These are phyloP conservation scores for Podila epigama DNA, from an alignment of 192 early-diverging fungal species.

Conservation along the genomic window DNA sequence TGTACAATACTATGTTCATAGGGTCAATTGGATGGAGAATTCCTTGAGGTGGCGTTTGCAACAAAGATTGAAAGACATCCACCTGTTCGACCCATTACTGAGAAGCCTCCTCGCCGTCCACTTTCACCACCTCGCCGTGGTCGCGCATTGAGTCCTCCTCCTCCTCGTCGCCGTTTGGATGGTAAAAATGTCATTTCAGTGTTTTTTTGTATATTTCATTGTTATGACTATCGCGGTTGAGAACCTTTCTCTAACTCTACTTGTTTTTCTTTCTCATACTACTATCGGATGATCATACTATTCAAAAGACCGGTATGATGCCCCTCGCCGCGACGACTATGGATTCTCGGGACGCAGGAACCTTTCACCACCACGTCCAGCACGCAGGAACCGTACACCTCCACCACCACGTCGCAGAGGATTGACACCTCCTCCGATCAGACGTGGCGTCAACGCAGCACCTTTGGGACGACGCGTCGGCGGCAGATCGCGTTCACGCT, in stretches of 20 bases:
- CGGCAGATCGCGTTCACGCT: slow-evolving; percentile 26
- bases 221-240: no score
- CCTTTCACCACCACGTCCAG: slow-evolving; percentile 30
- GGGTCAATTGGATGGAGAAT: slow-evolving; percentile 41
- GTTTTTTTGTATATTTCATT: not conserved
- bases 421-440: no score
- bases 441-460: slow-evolving; percentile 32
- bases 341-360: slow-evolving; percentile 14
- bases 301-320: slow-evolving; percentile 31
- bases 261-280: not conserved
- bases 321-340: slow-evolving; percentile 18
- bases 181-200: slow-evolving; percentile 11
- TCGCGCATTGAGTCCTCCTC: slow-evolving; percentile 1
- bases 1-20: not conserved
- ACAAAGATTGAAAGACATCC: slow-evolving; percentile 25
- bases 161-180: slow-evolving; percentile 33
- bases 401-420: slow-evolving; percentile 14
- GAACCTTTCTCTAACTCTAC: not conserved
- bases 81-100: not conserved
- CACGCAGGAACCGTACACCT: slow-evolving; percentile 3
- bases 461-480: slow-evolving; percentile 20
- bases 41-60: slow-evolving; percentile 19
- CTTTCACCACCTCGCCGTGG: slow-evolving; percentile 28
- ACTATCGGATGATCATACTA: not conserved
- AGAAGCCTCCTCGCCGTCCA: slow-evolving; percentile 7